These are phyloP conservation scores for Trametes gibbosa DNA, from an alignment of 768 basidiomycete genomes.

Conservation along the genomic window DNA sequence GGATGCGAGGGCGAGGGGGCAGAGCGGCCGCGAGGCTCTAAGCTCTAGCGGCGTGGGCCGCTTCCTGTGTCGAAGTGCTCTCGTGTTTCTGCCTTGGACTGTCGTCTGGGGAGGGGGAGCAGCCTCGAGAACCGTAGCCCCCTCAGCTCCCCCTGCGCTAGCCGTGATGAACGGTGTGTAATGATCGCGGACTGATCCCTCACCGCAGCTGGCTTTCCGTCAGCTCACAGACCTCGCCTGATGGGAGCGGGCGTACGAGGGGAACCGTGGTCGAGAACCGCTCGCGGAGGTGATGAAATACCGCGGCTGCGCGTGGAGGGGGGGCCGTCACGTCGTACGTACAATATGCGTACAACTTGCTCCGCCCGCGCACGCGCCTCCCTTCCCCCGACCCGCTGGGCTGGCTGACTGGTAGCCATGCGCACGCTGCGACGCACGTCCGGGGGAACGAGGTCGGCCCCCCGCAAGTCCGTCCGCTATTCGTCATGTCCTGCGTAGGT, in stretches of 20 bases:
- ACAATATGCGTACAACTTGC: slow-evolving; percentile 7
- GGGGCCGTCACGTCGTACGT: slow-evolving; percentile 6
- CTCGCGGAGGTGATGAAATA: slow-evolving; percentile 2
- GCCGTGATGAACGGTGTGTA: slow-evolving; percentile 2
- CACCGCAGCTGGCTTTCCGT: background rate
- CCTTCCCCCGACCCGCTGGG: background rate
- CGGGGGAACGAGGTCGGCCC: background rate
- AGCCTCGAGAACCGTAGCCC: too few species aligned
- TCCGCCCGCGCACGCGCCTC: background rate
- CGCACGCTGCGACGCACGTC: background rate
- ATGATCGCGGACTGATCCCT: background rate
- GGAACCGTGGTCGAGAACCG: slow-evolving; percentile 3
- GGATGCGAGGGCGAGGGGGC: background rate
- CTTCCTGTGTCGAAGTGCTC: background rate
- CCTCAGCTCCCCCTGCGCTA: background rate
- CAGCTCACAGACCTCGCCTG: background rate
- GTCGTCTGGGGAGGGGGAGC: too few species aligned
- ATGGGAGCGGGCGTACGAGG: background rate
- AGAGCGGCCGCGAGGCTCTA: background rate
- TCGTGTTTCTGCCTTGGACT: background rate
- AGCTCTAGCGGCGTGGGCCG: background rate
- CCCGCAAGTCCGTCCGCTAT: too few species aligned
- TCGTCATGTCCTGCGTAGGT: too few species aligned
- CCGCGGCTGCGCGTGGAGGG: background rate
- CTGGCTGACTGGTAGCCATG: slow-evolving; percentile 9